A percentile compares a stretch with the other conserved stretches of the same genome.
These are phyloP conservation scores for Saccharomyces mikatae DNA, from an alignment of 805 yeast genomes.

Conservation along the genomic window DNA sequence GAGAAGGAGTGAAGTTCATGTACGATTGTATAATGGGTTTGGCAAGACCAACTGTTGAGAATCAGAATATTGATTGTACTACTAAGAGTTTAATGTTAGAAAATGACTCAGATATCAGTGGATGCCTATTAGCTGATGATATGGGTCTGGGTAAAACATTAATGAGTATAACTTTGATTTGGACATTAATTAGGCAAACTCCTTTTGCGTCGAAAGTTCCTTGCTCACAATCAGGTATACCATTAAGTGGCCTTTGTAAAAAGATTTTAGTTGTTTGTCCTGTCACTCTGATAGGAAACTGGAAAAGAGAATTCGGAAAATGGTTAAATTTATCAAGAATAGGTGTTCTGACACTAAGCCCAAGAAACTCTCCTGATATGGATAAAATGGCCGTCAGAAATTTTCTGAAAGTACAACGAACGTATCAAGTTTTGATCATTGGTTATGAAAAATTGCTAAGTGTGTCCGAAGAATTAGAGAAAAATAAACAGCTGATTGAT, in stretches of 20 bases:
- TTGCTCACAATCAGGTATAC: conserved; percentile 29
- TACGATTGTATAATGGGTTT: conserved; percentile 78
- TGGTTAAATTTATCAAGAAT: conserved; percentile 69
- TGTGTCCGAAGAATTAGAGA: conserved; percentile 42
- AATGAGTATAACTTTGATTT: conserved; percentile 72
- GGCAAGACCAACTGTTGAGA: conserved; percentile 29
- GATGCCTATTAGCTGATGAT: conserved; percentile 89
- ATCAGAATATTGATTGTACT: conserved; percentile 1
- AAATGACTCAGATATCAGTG: conserved; percentile 33
- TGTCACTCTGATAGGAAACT: conserved; percentile 76
- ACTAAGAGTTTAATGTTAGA: conserved; percentile 14
- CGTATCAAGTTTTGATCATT: conserved; percentile 73
- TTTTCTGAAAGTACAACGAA: conserved; percentile 54
- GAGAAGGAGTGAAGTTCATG: conserved; percentile 73
- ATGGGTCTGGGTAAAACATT: conserved; percentile 94
- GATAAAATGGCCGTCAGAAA: conserved; percentile 51
- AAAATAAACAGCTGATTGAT: conserved; percentile 38
- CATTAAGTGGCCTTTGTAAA: conserved; percentile 32
- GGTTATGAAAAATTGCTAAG: conserved; percentile 78
- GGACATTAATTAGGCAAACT: conserved; percentile 71
- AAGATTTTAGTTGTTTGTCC: conserved; percentile 84
- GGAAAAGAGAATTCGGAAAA: conserved; percentile 82
- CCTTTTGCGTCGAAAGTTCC: conserved; percentile 37
- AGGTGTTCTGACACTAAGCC: conserved; percentile 55
- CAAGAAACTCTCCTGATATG: conserved; percentile 40